Percentiles rank a stretch among this genome's conserved stretches.
Evolutionary conservation across 495 filamentous ascomycete genomes (phyloP).

Genomic region (Beverwykella pulmonaria): DNA sequence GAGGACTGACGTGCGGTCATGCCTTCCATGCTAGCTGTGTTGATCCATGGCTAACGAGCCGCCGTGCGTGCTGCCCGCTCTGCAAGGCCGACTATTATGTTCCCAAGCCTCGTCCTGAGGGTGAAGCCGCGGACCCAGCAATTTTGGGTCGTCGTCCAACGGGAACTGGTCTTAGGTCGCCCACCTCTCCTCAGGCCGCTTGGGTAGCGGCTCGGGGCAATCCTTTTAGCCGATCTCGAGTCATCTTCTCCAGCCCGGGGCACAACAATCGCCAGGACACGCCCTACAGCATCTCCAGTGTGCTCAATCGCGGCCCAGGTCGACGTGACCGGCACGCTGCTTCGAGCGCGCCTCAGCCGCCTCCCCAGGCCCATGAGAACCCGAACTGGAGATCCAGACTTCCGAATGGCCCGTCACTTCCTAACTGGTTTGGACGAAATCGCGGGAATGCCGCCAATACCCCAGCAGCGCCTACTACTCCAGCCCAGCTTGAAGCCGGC

Average conservation of each 20-base stretch:
- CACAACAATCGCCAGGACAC: conserved; percentile 10
- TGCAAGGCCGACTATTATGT: conserved; percentile 97
- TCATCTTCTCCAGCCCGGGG: conserved; percentile 17
- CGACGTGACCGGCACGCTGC: conserved; percentile 16
- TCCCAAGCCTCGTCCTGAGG: conserved; percentile 72
- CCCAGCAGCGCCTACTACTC: conserved; percentile 16
- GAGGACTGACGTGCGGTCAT: conserved; percentile 90
- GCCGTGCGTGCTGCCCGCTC: conserved; percentile 92
- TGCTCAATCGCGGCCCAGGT: conserved; percentile 14
- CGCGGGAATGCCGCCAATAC: conserved; percentile 10
- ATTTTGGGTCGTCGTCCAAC: conserved; percentile 19
- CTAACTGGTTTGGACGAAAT: conserved; percentile 27
- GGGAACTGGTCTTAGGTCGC: conserved; percentile 29
- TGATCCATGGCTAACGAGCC: conserved; percentile 92
- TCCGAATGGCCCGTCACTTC: conserved; percentile 2
- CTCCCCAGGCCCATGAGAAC: conserved; percentile 2
- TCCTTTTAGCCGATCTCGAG: conserved; percentile 33
- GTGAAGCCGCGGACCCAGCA: conserved; percentile 24
- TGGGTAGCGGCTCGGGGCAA: conserved; percentile 29
- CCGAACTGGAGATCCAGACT: conserved; percentile 18
- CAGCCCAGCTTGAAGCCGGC: conserved; percentile 39
- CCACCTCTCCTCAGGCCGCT: conserved; percentile 25
- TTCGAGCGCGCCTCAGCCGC: background rate
- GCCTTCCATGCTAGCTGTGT: conserved; percentile 94
- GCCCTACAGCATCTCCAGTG: conserved; percentile 10